These are phyloP conservation scores for Polygonum maritimum DNA, from an alignment of 148 eudicot genomes.

Conservation along the genomic window DNA sequence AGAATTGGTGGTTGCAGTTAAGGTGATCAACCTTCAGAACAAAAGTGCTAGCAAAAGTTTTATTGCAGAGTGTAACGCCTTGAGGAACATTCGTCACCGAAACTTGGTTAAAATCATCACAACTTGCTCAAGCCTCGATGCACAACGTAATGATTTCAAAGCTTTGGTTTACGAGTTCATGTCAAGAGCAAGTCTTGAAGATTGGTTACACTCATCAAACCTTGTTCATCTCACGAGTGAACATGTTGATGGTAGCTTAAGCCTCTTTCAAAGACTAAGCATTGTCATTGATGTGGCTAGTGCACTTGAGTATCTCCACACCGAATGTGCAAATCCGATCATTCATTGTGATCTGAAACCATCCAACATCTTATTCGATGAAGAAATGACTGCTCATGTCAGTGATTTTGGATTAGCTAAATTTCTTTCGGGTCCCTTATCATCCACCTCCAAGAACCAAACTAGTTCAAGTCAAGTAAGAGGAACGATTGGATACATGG, in stretches of 20 bases:
- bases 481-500: conserved; percentile 20
- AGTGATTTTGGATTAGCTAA: conserved; percentile 41
- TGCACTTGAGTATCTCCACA: conserved; percentile 12
- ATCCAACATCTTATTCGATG: conserved; percentile 7
- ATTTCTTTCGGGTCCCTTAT: conserved; percentile 2
- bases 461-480: conserved; percentile 14
- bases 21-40: conserved; percentile 14
- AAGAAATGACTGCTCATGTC: conserved; percentile 27
- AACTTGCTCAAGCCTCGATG: conserved; percentile 15
- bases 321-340: neutral
- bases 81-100: conserved; percentile 16
- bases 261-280: conserved; percentile 10
- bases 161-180: conserved; percentile 15
- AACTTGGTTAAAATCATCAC: conserved; percentile 15
- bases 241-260: neutral
- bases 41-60: conserved; percentile 10
- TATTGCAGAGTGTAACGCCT: conserved; percentile 14
- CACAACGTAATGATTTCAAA: conserved; percentile 13
- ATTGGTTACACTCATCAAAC: conserved; percentile 7
- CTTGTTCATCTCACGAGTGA: neutral
- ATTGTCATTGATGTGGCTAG: neutral
- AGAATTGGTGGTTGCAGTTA: conserved; percentile 6
- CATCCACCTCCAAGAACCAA: neutral
- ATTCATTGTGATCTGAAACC: conserved; percentile 12
- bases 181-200: conserved; percentile 14